These are phyloP conservation scores for Chiua virens DNA, from an alignment of 768 basidiomycete species.

Conservation along the genomic window DNA sequence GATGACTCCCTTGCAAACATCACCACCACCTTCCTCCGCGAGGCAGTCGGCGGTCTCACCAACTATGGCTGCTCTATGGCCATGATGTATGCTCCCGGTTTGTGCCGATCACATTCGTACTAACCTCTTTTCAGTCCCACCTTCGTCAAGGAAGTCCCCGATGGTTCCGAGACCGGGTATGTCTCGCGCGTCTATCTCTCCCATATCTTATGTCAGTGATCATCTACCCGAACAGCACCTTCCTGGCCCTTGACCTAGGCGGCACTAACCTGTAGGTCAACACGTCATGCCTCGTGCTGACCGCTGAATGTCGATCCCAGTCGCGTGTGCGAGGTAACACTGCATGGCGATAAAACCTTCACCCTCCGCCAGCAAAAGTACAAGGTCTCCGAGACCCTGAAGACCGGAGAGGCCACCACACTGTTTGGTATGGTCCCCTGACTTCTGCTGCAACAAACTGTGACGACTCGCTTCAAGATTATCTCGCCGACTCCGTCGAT, in stretches of 20 bases:
- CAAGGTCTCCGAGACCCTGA: slow-evolving; percentile 90
- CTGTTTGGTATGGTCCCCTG: slow-evolving; percentile 68
- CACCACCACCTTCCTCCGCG: slow-evolving; percentile 76
- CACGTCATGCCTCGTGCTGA: background rate
- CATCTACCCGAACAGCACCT: slow-evolving; percentile 58
- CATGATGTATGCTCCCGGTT: slow-evolving; percentile 69
- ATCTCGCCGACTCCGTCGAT: slow-evolving; percentile 96
- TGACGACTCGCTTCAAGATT: slow-evolving; percentile 57
- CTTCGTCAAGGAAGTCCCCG: slow-evolving; percentile 92
- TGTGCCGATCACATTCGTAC: background rate
- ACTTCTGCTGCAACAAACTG: background rate
- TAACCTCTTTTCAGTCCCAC: slow-evolving; percentile 60
- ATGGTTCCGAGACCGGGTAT: slow-evolving; percentile 92
- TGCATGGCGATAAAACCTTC: slow-evolving; percentile 91
- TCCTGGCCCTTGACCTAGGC: slow-evolving; percentile 94
- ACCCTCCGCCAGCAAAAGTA: slow-evolving; percentile 93
- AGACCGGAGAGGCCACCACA: slow-evolving; percentile 84
- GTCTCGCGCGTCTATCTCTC: slow-evolving; percentile 16
- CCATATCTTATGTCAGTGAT: background rate
- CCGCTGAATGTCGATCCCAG: slow-evolving; percentile 39
- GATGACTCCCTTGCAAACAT: slow-evolving; percentile 64
- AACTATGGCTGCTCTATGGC: slow-evolving; percentile 82
- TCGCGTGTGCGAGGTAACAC: slow-evolving; percentile 90
- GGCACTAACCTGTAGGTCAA: slow-evolving; percentile 90
- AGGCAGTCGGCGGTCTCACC: slow-evolving; percentile 72